Conservation (phyloP, 2,329 filamentous ascomycete genomes). For the Lecanicillium sp. region DNA sequence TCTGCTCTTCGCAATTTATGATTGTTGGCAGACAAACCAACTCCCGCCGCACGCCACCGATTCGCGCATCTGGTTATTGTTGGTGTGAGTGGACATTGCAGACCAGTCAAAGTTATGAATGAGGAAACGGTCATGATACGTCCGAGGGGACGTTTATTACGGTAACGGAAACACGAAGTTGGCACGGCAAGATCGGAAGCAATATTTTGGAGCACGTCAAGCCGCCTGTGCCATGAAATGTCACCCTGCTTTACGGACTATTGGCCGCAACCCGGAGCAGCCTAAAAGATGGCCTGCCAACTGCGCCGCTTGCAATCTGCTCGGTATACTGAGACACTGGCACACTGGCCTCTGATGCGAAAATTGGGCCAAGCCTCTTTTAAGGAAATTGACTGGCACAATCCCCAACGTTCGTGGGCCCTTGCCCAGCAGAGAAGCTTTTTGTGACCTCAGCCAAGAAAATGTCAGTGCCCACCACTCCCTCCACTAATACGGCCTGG, state of each 20-base stretch:
- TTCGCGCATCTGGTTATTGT: too few species aligned
- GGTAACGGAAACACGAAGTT: too few species aligned
- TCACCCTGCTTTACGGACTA: background rate
- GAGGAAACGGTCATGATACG: too few species aligned
- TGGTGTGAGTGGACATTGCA: too few species aligned
- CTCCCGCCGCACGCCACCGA: too few species aligned
- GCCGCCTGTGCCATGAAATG: background rate
- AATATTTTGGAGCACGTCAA: background rate
- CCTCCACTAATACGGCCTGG: constrained; percentile 5
- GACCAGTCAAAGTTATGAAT: too few species aligned
- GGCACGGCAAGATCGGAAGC: background rate
- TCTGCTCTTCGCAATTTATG: background rate
- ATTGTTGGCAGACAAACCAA: background rate
- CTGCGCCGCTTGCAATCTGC: too few species aligned
- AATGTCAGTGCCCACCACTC: background rate
- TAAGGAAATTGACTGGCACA: background rate
- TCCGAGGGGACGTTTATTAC: too few species aligned
- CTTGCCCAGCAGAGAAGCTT: background rate
- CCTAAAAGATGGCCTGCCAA: too few species aligned
- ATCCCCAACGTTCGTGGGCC: background rate
- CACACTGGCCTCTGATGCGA: too few species aligned
- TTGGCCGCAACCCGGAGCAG: too few species aligned
- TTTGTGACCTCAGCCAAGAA: constrained; percentile 13
- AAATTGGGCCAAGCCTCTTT: background rate
- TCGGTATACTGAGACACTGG: too few species aligned